Evolutionary conservation across 306 rosid species (phyloP), one percentile per base, ranked within the genome.

Genomic region (Vigna mungo): DNA sequence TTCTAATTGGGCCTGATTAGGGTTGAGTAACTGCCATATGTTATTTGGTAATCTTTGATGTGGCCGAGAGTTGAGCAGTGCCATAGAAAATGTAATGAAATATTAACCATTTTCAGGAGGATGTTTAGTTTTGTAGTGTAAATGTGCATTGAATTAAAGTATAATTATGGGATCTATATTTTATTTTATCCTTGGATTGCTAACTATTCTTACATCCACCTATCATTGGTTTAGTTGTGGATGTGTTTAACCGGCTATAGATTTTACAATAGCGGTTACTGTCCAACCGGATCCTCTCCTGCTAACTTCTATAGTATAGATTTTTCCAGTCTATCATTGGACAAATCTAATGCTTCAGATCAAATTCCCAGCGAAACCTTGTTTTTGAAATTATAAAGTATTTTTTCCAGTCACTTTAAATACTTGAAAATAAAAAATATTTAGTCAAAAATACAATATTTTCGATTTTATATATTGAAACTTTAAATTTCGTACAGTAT

Each of bases 11-110:
- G 76, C 12, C 58, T 75, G 73, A 65, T 77, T 36, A 76, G 85
- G 79, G 51, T 72, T 72, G 51, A 75, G 47, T 70, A 55, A 30
- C 82, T 69, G 83, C 66, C 44, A 39, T 39, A 2, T 74, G 55
- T 83, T 41, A 39, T 41, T 16, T 74, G 81, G 84, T 61, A 71
- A 66, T 68, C 85, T 85, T 60, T 6, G 13, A 16, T 78, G 81
- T 79, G 84, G 72, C 51, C 30, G 65, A 83, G 75, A 59, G 86
- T 72, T 70, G 61, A 43, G 36, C 34, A 81, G 82, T 74, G 74
- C 81, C 72, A 72, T 72, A 56, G 72, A 80, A 73, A 82, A 34
- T 91, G 88, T 78, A 86, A 78, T 72, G 84, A 70, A 77, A 61
- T 81, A 53, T 74, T 80, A 79, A 78, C 71, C 60, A 75, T 69